phyloP scores from a whole-genome alignment of 2,329 filamentous ascomycete genomes.

The Cladosporium oxysporum region DNA sequence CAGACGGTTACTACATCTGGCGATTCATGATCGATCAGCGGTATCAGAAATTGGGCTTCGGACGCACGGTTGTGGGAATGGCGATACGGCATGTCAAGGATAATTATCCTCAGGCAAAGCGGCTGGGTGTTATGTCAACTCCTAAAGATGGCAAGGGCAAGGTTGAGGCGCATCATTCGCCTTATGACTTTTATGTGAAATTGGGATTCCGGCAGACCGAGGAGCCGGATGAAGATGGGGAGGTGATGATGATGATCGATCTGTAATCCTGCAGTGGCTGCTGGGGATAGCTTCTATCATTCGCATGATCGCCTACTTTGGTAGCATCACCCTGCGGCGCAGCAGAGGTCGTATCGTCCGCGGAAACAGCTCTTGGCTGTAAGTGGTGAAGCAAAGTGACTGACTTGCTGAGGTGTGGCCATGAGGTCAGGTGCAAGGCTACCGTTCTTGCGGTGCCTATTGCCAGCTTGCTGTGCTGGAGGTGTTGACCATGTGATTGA shows the following conservation, averaged over 20 bases:
- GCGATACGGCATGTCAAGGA: background rate
- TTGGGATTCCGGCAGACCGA: background rate
- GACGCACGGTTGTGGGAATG: background rate
- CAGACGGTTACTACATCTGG: background rate
- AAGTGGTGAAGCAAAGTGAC: background rate
- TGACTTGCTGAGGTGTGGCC: background rate
- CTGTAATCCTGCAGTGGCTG: background rate
- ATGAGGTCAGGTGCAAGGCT: background rate
- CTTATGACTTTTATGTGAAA: background rate
- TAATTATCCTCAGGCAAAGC: background rate
- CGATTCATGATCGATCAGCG: background rate
- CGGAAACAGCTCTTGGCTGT: background rate
- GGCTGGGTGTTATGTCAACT: background rate
- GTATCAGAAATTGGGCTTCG: background rate
- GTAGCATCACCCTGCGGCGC: background rate
- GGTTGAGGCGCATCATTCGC: background rate
- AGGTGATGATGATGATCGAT: background rate
- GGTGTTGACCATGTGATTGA: background rate
- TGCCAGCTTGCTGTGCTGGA: background rate
- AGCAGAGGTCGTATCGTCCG: background rate
- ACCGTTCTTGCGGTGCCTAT: background rate
- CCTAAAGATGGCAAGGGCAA: background rate
- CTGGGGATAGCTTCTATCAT: background rate
- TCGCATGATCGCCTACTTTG: background rate
- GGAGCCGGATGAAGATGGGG: background rate